These are phyloP conservation scores for Cetradonia linearis DNA, from an alignment of 495 filamentous ascomycete species.

Conservation along the genomic window DNA sequence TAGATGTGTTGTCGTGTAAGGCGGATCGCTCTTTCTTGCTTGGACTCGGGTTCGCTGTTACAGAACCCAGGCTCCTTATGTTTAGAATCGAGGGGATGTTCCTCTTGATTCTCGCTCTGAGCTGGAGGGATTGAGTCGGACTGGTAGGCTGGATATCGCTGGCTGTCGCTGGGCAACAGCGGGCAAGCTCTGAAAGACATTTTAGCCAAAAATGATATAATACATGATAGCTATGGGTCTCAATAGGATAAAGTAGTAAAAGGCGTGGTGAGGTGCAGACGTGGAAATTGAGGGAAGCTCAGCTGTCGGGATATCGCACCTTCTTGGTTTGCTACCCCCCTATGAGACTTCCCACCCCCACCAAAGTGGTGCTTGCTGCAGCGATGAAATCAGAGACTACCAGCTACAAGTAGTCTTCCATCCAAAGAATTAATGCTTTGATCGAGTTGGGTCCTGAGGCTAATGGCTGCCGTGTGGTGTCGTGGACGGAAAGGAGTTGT, in stretches of 20 bases:
- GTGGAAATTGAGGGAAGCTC: not conserved
- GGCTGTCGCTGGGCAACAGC: not conserved
- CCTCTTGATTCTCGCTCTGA: not conserved
- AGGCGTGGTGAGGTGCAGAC: not conserved
- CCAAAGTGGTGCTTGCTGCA: not conserved
- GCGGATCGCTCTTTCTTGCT: constrained; percentile 3
- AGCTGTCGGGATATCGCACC: not conserved
- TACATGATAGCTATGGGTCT: not conserved
- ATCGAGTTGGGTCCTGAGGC: not conserved
- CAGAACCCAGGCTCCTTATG: not conserved
- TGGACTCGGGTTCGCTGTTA: not conserved
- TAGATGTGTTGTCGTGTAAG: not conserved
- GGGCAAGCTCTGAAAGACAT: constrained; percentile 2
- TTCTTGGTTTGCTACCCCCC: not conserved
- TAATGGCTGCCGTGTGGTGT: not conserved
- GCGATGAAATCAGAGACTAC: not conserved
- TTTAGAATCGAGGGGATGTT: not conserved
- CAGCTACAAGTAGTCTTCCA: not conserved
- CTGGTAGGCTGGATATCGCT: not conserved
- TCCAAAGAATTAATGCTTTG: not conserved
- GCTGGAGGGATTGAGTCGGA: not conserved
- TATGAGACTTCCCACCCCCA: not conserved
- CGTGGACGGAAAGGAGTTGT: constrained; percentile 3
- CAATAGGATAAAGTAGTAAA: not conserved
- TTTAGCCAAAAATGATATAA: constrained; percentile 1